Evolutionary conservation across 768 basidiomycete genomes (phyloP).

Genomic region (Dictyophora rubrovolvata): DNA sequence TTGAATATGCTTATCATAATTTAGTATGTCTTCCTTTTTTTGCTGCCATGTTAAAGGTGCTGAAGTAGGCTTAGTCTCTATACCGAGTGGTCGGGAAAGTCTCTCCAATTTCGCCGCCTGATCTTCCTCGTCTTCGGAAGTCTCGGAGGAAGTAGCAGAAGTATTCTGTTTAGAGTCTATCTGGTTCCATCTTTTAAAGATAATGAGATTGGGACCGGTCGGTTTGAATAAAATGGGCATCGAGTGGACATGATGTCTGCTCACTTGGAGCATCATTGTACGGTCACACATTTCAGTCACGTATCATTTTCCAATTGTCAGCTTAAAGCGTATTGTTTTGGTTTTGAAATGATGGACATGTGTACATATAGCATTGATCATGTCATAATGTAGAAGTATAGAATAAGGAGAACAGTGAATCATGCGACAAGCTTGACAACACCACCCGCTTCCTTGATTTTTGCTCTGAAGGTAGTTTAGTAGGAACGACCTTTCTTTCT

Average conservation of each 20-base stretch:
- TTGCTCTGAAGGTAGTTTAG: slow-evolving; percentile 29
- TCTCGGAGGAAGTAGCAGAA: background rate
- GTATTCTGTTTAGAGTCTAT: background rate
- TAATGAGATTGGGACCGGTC: background rate
- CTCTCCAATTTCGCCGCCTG: background rate
- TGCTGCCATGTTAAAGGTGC: slow-evolving; percentile 47
- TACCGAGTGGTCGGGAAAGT: slow-evolving; percentile 56
- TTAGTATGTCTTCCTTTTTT: slow-evolving; percentile 56
- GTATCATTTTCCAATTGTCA: background rate
- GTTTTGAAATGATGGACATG: background rate
- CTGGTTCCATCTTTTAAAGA: background rate
- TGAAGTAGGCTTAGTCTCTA: slow-evolving; percentile 57
- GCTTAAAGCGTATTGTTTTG: background rate
- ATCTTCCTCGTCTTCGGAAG: background rate
- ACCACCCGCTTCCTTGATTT: slow-evolving; percentile 91
- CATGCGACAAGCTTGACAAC: slow-evolving; percentile 90
- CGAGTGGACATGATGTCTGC: background rate
- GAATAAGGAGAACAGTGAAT: slow-evolving; percentile 17
- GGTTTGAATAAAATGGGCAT: background rate
- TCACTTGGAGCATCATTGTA: background rate
- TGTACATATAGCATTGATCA: background rate
- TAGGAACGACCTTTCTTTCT: too few species aligned
- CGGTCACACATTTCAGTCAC: background rate
- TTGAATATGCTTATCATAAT: slow-evolving; percentile 58
- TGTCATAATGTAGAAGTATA: slow-evolving; percentile 10